These are phyloP conservation scores for Lavandula angustifolia DNA, from an alignment of 257 asterid genomes.

Conservation along the genomic window DNA sequence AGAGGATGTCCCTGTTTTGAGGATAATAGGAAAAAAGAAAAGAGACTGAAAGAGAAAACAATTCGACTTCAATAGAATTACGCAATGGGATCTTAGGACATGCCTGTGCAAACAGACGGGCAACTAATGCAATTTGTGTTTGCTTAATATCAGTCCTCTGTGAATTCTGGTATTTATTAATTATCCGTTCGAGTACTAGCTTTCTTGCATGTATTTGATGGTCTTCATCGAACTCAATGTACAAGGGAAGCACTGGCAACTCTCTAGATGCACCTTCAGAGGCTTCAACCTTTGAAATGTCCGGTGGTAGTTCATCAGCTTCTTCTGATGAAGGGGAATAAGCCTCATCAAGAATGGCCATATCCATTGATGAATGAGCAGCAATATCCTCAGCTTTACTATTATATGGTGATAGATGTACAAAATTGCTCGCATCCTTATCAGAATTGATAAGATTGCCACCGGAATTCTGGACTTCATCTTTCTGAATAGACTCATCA, in stretches of 20 bases:
- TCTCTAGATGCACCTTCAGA: conserved; percentile 54
- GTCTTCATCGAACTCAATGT: conserved; percentile 59
- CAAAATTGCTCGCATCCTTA: conserved; percentile 41
- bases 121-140: conserved; percentile 78
- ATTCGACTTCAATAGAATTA: conserved; percentile 27
- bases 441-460: conserved; percentile 42
- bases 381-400: conserved; percentile 50
- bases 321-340: conserved; percentile 82
- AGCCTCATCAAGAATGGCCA: conserved; percentile 54
- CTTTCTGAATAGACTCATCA: conserved; percentile 38
- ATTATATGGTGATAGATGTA: conserved; percentile 39
- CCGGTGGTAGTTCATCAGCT: conserved; percentile 58
- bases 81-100: conserved; percentile 36
- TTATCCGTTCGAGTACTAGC: conserved; percentile 70
- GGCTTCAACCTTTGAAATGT: conserved; percentile 44
- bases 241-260: conserved; percentile 64
- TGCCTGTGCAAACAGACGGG: conserved; percentile 94
- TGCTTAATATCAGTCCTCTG: conserved; percentile 60
- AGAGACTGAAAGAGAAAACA: background rate
- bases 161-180: conserved; percentile 60
- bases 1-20: conserved; percentile 27
- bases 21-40: conserved; percentile 28
- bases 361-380: conserved; percentile 43
- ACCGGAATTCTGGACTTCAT: conserved; percentile 48
- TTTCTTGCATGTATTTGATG: conserved; percentile 53